Evolutionary conservation across 495 filamentous ascomycete species (phyloP).

Genomic region (Thermochaetoides thermophila): DNA sequence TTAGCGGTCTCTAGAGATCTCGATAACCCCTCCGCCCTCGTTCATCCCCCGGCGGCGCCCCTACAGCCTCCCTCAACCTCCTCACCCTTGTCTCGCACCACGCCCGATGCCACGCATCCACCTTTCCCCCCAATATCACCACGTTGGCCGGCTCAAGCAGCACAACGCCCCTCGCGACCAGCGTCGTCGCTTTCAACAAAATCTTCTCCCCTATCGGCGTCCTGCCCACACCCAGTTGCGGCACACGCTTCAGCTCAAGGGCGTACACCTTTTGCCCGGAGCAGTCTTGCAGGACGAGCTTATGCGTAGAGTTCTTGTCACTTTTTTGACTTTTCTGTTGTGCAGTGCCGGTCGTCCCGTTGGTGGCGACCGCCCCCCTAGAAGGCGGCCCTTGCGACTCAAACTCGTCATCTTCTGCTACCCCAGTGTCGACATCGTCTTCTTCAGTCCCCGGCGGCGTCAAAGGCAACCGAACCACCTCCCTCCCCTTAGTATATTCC

Average conservation of each 20-base stretch:
- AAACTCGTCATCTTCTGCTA: neutral
- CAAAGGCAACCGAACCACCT: slow-evolving; percentile 56
- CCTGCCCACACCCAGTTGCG: slow-evolving; percentile 46
- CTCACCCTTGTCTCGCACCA: slow-evolving; percentile 66
- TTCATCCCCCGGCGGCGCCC: too few relatives aligned
- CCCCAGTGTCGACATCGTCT: slow-evolving; percentile 5
- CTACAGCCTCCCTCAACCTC: slow-evolving; percentile 46
- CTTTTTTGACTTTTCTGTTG: neutral
- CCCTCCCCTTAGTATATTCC: slow-evolving; percentile 64
- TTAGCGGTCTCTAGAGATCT: too few relatives aligned
- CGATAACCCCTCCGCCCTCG: too few relatives aligned
- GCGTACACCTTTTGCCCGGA: slow-evolving; percentile 53
- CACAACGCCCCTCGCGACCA: slow-evolving; percentile 62
- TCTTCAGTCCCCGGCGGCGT: slow-evolving; percentile 28
- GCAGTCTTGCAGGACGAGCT: slow-evolving; percentile 69
- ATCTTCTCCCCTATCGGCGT: slow-evolving; percentile 72
- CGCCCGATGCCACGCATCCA: slow-evolving; percentile 59
- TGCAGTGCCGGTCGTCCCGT: neutral
- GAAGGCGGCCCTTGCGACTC: neutral
- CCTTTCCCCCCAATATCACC: slow-evolving; percentile 68
- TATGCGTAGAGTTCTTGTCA: slow-evolving; percentile 48
- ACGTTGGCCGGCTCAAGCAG: slow-evolving; percentile 53
- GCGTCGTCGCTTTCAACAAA: slow-evolving; percentile 43
- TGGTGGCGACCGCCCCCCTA: neutral
- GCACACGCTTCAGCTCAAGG: slow-evolving; percentile 54